phyloP scores from a whole-genome alignment of 768 basidiomycete species.

The Suillus tomentosus region DNA sequence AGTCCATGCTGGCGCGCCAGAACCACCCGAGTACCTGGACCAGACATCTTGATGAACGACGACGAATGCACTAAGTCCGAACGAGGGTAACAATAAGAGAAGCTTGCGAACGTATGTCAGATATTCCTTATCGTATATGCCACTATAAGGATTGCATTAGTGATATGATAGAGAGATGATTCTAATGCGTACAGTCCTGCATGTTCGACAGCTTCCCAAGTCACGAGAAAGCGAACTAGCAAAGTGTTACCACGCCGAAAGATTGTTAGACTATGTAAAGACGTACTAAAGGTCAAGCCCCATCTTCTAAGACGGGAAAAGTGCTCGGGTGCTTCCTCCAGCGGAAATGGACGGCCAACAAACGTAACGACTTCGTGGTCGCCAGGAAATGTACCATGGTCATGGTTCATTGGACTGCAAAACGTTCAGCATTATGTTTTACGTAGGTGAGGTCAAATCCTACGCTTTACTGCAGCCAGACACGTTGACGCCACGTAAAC shows the following conservation, averaged over 20 bases:
- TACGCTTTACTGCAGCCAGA: constrained; percentile 84
- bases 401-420: constrained; percentile 66
- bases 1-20: constrained; percentile 97
- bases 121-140: constrained; percentile 83
- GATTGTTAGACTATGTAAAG: not conserved
- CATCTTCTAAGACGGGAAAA: constrained; percentile 79
- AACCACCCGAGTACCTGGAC: constrained; percentile 93
- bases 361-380: constrained; percentile 73
- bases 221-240: constrained; percentile 86
- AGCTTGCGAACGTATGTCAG: constrained; percentile 75
- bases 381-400: constrained; percentile 67
- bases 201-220: constrained; percentile 98
- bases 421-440: not conserved
- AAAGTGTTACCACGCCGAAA: constrained; percentile 1
- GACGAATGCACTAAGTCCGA: constrained; percentile 73
- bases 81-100: constrained; percentile 68
- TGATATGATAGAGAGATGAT: not conserved
- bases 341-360: constrained; percentile 87
- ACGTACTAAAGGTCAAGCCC: constrained; percentile 85
- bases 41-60: constrained; percentile 94
- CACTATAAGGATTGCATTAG: constrained; percentile 45
- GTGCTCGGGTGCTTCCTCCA: constrained; percentile 86
- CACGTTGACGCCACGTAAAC: constrained; percentile 83
- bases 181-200: constrained; percentile 73
- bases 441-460: constrained; percentile 25